Evolutionary conservation across 2,329 filamentous ascomycete species (phyloP).

Genomic region (Scleromitrula shiraiana): DNA sequence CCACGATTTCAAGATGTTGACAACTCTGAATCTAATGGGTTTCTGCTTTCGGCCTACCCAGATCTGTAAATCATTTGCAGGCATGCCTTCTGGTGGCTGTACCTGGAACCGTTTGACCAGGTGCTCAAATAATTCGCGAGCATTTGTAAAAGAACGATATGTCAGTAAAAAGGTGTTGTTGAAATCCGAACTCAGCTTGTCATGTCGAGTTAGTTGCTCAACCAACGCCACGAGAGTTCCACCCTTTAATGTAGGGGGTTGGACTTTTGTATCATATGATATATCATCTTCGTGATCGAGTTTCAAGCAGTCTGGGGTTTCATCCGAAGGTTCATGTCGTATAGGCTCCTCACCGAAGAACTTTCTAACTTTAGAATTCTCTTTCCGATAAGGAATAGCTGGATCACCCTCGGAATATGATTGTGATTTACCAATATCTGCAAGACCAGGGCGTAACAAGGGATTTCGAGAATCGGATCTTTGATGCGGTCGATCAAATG

Average conservation of each 20-base stretch:
- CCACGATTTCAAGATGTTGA: slow-evolving; percentile 98
- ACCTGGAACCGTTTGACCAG: slow-evolving; percentile 87
- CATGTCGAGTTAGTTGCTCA: slow-evolving; percentile 90
- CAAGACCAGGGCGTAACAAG: slow-evolving; percentile 22
- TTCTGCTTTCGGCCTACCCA: slow-evolving; percentile 97
- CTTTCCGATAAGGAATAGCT: slow-evolving; percentile 47
- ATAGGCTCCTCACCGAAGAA: slow-evolving; percentile 57
- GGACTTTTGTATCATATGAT: slow-evolving; percentile 77
- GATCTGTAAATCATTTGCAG: slow-evolving; percentile 65
- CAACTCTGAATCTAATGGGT: slow-evolving; percentile 87
- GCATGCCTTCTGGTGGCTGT: slow-evolving; percentile 79
- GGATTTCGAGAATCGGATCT: slow-evolving; percentile 45
- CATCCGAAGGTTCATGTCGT: slow-evolving; percentile 45
- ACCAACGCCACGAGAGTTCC: slow-evolving; percentile 84
- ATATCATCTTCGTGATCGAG: slow-evolving; percentile 86
- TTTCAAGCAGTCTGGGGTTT: slow-evolving; percentile 74
- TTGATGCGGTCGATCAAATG: slow-evolving; percentile 47
- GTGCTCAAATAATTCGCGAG: slow-evolving; percentile 84
- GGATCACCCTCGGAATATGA: slow-evolving; percentile 51
- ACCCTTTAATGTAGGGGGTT: slow-evolving; percentile 71
- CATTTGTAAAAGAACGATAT: slow-evolving; percentile 89
- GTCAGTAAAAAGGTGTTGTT: slow-evolving; percentile 97
- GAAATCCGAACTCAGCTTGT: slow-evolving; percentile 89
- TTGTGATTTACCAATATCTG: slow-evolving; percentile 37
- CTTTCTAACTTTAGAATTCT: slow-evolving; percentile 57